A percentile compares a stretch with the other conserved stretches of the same genome.
These are phyloP conservation scores for Kondoa subrosea DNA, from an alignment of 768 basidiomycete species.

Conservation along the genomic window DNA sequence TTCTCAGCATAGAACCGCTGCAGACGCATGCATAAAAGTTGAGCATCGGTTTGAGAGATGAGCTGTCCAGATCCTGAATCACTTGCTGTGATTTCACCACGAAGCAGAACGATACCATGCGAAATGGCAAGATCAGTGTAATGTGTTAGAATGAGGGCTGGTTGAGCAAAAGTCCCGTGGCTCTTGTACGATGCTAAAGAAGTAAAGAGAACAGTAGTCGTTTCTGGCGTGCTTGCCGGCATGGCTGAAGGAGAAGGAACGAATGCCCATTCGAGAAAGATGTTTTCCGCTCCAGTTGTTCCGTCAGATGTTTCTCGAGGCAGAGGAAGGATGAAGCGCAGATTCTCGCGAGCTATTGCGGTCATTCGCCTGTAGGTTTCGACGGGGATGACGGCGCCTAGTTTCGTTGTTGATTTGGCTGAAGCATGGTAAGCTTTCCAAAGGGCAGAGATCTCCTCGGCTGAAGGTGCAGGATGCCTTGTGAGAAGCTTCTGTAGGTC, in stretches of 20 bases:
- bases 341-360: conserved; percentile 46
- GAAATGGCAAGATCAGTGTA: conserved; percentile 73
- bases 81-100: conserved; percentile 76
- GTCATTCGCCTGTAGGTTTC: conserved; percentile 58
- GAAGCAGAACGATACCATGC: conserved; percentile 65
- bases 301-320: conserved; percentile 46
- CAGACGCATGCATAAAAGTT: conserved; percentile 56
- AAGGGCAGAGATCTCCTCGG: conserved; percentile 56
- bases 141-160: conserved; percentile 73
- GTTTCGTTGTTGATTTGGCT: conserved; percentile 63
- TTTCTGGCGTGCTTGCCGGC: conserved; percentile 34
- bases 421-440: conserved; percentile 84
- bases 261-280: conserved; percentile 56
- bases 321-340: conserved; percentile 66
- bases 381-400: conserved; percentile 65
- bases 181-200: conserved; percentile 85
- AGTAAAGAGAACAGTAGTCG: conserved; percentile 72
- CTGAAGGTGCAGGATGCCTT: conserved; percentile 43
- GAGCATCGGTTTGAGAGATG: conserved; percentile 47
- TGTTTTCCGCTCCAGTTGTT: conserved; percentile 34
- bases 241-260: conserved; percentile 36
- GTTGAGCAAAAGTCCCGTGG: conserved; percentile 66
- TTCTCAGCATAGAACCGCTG: conserved; percentile 56
- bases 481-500: conserved; percentile 48
- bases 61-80: conserved; percentile 30